phyloP scores from a whole-genome alignment of 768 basidiomycete species.

The Tulasnella sp. region DNA sequence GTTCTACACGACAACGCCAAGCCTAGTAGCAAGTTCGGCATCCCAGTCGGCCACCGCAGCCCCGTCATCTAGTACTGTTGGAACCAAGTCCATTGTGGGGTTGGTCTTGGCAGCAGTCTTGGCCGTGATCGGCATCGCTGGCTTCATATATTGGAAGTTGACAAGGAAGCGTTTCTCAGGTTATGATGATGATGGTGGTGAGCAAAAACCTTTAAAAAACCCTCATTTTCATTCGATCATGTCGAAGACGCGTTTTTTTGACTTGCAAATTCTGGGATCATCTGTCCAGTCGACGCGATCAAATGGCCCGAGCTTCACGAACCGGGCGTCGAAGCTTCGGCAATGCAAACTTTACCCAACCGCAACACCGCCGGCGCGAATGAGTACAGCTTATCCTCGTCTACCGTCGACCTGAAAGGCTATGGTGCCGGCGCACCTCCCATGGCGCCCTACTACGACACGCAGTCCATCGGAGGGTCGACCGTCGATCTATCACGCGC shows the following conservation, averaged over 20 bases:
- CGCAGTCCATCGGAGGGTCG: slow-evolving; percentile 15
- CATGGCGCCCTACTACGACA: slow-evolving; percentile 14
- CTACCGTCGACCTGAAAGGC: background rate
- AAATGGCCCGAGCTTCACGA: slow-evolving; percentile 80
- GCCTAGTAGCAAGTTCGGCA: slow-evolving; percentile 4
- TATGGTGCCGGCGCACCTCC: background rate
- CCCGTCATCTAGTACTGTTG: background rate
- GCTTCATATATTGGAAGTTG: slow-evolving; percentile 79
- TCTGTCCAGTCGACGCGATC: slow-evolving; percentile 58
- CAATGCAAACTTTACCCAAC: slow-evolving; percentile 53
- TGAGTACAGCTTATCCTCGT: slow-evolving; percentile 27
- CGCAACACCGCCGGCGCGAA: slow-evolving; percentile 22
- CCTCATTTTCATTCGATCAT: slow-evolving; percentile 7
- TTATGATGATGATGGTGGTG: slow-evolving; percentile 59
- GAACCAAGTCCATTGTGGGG: slow-evolving; percentile 40
- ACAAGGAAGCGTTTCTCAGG: slow-evolving; percentile 63
- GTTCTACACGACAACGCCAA: background rate
- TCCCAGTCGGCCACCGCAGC: slow-evolving; percentile 12
- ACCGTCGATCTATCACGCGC: slow-evolving; percentile 16
- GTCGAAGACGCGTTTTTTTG: background rate
- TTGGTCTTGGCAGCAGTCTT: slow-evolving; percentile 73
- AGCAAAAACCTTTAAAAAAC: too few species aligned
- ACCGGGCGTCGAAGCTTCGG: slow-evolving; percentile 26
- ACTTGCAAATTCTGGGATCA: too few species aligned
- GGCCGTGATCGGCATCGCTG: slow-evolving; percentile 55